phyloP scores from a whole-genome alignment of 441 rosid species.

The Pelargonium australe region DNA sequence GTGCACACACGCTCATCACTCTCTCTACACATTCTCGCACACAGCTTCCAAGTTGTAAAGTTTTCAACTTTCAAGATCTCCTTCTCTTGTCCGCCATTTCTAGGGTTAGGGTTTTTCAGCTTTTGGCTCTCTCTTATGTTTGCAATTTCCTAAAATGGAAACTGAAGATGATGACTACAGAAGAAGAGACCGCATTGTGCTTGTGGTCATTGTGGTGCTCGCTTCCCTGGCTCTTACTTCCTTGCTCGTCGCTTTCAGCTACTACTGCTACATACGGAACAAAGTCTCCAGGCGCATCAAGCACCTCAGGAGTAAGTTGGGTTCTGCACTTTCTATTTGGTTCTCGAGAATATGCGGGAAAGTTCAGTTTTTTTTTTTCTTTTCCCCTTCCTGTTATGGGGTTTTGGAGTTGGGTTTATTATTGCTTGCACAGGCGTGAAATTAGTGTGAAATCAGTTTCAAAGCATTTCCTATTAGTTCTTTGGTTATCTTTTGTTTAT shows the following conservation, averaged over 20 bases:
- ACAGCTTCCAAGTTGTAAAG: not conserved
- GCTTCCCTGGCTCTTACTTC: slow-evolving; percentile 68
- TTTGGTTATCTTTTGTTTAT: no score
- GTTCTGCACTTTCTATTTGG: slow-evolving; percentile 1
- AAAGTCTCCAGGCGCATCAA: slow-evolving; percentile 60
- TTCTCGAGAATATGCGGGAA: not conserved
- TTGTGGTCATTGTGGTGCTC: slow-evolving; percentile 62
- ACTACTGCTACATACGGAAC: slow-evolving; percentile 83
- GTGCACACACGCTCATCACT: no score
- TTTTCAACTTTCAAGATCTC: slow-evolving; percentile 17
- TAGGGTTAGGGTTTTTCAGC: slow-evolving; percentile 33
- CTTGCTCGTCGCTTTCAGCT: slow-evolving; percentile 73
- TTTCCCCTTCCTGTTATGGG: not conserved
- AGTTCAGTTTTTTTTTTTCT: not conserved
- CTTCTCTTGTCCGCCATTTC: slow-evolving; percentile 12
- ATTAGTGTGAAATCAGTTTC: not conserved
- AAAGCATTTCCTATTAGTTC: not conserved
- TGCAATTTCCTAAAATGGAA: slow-evolving; percentile 24
- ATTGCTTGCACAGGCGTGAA: no score
- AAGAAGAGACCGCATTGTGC: slow-evolving; percentile 52
- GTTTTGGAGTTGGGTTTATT: not conserved
- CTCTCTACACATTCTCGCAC: not conserved
- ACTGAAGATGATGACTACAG: slow-evolving; percentile 33
- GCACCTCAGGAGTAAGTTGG: slow-evolving; percentile 34
- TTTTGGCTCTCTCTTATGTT: slow-evolving; percentile 8